phyloP scores from a whole-genome alignment of 139 green algal species.

The Picochlorum sp. region DNA sequence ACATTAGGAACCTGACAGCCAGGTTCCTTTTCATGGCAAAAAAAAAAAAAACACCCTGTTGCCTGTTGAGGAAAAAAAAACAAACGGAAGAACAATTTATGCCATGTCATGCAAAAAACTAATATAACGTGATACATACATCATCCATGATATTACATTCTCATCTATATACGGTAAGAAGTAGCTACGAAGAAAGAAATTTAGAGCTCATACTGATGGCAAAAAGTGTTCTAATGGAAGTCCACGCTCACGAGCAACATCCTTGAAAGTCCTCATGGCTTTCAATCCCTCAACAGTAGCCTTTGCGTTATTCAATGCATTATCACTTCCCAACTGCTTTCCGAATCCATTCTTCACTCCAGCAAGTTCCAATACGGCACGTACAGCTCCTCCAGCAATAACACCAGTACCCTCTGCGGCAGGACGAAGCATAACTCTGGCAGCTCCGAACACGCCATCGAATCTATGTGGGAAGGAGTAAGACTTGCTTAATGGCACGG shows the following conservation, averaged over 20 bases:
- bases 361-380: constrained; percentile 83
- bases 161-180: no score
- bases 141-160: no score
- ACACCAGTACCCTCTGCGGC: constrained; percentile 83
- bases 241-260: constrained; percentile 55
- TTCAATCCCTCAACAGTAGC: constrained; percentile 64
- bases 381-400: constrained; percentile 70
- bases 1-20: no score
- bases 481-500: constrained; percentile 48
- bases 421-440: constrained; percentile 72
- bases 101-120: no score
- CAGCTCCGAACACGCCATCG: constrained; percentile 74
- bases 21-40: no score
- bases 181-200: no score
- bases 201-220: constrained; percentile 1
- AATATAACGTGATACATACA: no score
- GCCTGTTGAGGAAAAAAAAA: no score
- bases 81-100: no score
- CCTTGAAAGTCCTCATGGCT: constrained; percentile 58
- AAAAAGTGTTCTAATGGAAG: constrained; percentile 61
- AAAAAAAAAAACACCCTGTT: no score
- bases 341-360: constrained; percentile 87
- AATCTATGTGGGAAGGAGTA: constrained; percentile 73
- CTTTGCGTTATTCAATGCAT: constrained; percentile 89
- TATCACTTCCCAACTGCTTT: constrained; percentile 85